Conservation (phyloP, 1,284 basidiomycete genomes). For the Coniophora puteana region DNA sequence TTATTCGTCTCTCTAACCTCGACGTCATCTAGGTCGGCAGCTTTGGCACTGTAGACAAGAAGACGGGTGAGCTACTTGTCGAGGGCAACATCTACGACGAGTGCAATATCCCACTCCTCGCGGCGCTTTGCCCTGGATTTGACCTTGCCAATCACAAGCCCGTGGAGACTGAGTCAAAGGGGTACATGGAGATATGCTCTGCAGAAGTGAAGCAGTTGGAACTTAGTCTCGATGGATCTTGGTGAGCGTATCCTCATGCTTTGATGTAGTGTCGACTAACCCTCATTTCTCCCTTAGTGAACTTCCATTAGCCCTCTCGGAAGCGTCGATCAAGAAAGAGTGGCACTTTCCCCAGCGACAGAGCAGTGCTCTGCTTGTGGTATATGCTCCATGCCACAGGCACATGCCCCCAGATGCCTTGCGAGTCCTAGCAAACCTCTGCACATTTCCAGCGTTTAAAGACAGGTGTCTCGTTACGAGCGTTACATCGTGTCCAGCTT, state of each 20-base stretch:
- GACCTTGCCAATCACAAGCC: slow-evolving; percentile 12
- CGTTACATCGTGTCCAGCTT: slow-evolving; percentile 14
- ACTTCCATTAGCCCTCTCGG: slow-evolving; percentile 1
- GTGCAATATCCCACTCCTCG: slow-evolving; percentile 12
- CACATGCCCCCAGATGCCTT: neutral
- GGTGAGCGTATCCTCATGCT: slow-evolving; percentile 11
- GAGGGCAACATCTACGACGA: slow-evolving; percentile 21
- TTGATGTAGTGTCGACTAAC: neutral
- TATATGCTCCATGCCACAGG: slow-evolving; percentile 6
- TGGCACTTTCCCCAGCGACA: slow-evolving; percentile 5
- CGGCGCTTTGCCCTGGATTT: slow-evolving; percentile 8
- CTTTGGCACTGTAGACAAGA: slow-evolving; percentile 16
- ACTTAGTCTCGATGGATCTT: slow-evolving; percentile 7
- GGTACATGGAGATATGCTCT: slow-evolving; percentile 1
- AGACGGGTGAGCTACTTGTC: slow-evolving; percentile 18
- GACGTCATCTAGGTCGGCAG: slow-evolving; percentile 18
- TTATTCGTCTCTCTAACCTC: too few species aligned
- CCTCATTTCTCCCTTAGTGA: slow-evolving; percentile 2
- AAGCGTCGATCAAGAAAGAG: neutral
- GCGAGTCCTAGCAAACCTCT: slow-evolving; percentile 4
- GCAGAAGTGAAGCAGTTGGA: slow-evolving; percentile 1
- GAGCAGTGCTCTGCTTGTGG: slow-evolving; percentile 4
- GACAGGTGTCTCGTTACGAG: slow-evolving; percentile 12
- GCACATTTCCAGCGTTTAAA: slow-evolving; percentile 1
- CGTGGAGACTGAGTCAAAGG: slow-evolving; percentile 1